These are phyloP conservation scores for Chrysoporthe cubensis DNA, from an alignment of 2,329 filamentous ascomycete genomes.

Conservation along the genomic window DNA sequence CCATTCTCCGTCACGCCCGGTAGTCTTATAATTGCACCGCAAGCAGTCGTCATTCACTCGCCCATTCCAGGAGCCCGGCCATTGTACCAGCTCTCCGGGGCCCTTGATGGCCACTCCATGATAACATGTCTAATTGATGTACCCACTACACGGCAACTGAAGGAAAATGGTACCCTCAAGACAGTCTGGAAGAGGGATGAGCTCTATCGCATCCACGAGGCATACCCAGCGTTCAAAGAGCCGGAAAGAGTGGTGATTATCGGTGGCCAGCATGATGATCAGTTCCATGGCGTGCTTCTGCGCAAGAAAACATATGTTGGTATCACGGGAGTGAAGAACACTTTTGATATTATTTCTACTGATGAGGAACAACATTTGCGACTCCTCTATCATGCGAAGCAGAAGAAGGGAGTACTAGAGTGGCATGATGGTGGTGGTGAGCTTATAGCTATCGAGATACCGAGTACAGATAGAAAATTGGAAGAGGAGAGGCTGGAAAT, in stretches of 20 bases:
- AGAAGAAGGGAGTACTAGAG: conserved; percentile 20
- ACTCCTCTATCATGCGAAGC: conserved; percentile 6
- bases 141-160: background rate
- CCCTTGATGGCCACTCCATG: conserved; percentile 9
- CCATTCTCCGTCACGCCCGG: conserved; percentile 23
- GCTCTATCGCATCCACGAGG: conserved; percentile 16
- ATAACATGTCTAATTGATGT: conserved; percentile 8
- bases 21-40: conserved; percentile 10
- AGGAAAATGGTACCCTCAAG: conserved; percentile 7
- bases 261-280: conserved; percentile 3
- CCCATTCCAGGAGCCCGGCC: conserved; percentile 6
- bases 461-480: background rate
- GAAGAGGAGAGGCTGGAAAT: conserved; percentile 19
- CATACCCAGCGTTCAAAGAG: background rate
- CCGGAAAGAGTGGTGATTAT: background rate
- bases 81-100: conserved; percentile 17
- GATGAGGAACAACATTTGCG: conserved; percentile 8
- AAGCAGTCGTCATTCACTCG: background rate
- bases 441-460: conserved; percentile 13
- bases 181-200: background rate
- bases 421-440: conserved; percentile 14
- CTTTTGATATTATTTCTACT: background rate
- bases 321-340: background rate
- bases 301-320: background rate
- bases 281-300: conserved; percentile 11